Evolutionary conservation across 129 eudicot species (phyloP), one percentile per base, ranked within the genome.

Genomic region (Tagetes erecta): DNA sequence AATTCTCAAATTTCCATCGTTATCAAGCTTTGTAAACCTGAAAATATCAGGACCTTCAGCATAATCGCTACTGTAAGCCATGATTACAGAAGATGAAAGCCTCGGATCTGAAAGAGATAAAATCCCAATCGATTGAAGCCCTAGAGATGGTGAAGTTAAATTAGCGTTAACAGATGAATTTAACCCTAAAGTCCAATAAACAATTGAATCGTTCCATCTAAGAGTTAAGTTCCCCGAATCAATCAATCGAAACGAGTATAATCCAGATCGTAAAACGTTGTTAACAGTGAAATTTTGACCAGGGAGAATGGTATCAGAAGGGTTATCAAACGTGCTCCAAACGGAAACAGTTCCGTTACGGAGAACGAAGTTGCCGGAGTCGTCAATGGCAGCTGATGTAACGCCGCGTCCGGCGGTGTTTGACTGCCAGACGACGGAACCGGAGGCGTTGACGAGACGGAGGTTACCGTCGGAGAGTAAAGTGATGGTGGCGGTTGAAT

Each of bases 61-160:
- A 37, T 90, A 93, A 86, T 93, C 98, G 60, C 96, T 90, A 47
- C 95, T 88, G 80, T 87, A 90, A 68, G 91, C 96, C 63, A 86
- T 53, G 44, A 70, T 76, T 10, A 78, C 85, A 8, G 81, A 42
- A 0, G 76, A 58, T 0, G 73, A 3, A 30, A 92, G 78, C 13
- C 13, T 72, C 0, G 81, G 71, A 67, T 93, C 97, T 6, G 78
- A 72, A 5, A 93, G 77, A 0, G 85, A 40, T 53, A 93, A 30
- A 63, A 86, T 88, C 83, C 98, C 98, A 51, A 78, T 86, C 1
- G 91, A 0, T 51, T 76, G 86, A 6, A 93, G 79, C 34, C 77
- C 70, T 69, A 93, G 68, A 27, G 39, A 64, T 20, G 98, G 98
- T 11, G 86, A 79, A 8, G 83, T 79, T 49, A 90, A 58, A 45